phyloP scores from a whole-genome alignment of 441 rosid genomes.

The Aquilaria agallochum region DNA sequence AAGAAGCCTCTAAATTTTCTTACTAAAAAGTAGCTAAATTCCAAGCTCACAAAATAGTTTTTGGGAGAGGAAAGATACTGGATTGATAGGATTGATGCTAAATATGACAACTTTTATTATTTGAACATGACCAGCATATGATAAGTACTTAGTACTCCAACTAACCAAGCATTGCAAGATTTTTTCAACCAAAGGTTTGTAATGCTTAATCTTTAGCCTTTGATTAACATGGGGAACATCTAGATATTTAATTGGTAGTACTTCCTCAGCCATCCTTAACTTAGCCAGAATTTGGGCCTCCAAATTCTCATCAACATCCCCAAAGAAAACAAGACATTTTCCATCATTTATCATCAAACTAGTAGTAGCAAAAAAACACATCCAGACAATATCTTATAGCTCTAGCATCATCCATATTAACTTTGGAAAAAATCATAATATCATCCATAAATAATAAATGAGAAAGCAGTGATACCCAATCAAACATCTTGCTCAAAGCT shows the following conservation, averaged over 20 bases:
- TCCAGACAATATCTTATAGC: not conserved
- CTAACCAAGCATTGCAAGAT: not conserved
- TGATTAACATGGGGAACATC: not conserved
- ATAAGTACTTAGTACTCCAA: not conserved
- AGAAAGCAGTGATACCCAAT: not conserved
- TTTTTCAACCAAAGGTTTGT: too few species aligned
- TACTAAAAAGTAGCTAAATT: too few species aligned
- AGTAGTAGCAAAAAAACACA: not conserved
- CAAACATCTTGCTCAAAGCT: not conserved
- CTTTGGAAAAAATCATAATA: not conserved
- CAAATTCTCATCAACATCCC: not conserved
- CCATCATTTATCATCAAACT: not conserved
- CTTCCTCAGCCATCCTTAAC: not conserved
- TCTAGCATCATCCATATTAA: not conserved
- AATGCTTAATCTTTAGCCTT: not conserved
- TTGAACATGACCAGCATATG: not conserved
- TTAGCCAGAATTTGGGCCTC: not conserved
- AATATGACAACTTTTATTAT: not conserved
- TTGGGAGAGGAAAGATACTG: too few species aligned
- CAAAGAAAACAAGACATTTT: not conserved
- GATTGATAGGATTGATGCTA: not conserved
- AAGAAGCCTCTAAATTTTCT: too few species aligned
- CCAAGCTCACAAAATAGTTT: too few species aligned
- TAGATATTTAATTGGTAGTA: not conserved
- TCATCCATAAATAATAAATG: not conserved